Evolutionary conservation across 140 eudicot species (phyloP), one percentile per base, ranked within the genome.

Genomic region (Stevia rebaudiana): DNA sequence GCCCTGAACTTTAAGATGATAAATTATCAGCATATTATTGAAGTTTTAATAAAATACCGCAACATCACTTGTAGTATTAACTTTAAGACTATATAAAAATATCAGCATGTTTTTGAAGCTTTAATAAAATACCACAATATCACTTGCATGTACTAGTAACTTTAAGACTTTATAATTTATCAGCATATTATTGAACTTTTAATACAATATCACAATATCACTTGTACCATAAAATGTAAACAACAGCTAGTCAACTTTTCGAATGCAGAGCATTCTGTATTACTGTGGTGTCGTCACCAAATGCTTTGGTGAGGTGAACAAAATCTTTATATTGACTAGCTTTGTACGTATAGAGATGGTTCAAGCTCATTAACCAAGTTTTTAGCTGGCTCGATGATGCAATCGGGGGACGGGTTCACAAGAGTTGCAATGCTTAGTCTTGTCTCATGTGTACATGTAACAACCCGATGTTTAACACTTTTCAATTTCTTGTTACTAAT

Each of bases 311-410:
- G 52, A 59, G 48, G 1, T 41, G 44, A 44, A 77, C 78, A 58
- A 0, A 77, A 4, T 77, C 78, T 66, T 67, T 66, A 35, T 77
- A 77, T 39, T 43, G 74, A 40, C 30, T 64, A 21, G 82, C 51
- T 72, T 55, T 60, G 57, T 58, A n/a, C n/a, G n/a, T n/a, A 72
- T 12, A 64, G 74, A 0, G 78, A 60, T 10, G 82, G 78, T 41
- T 72, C 77, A 41, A 21, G 23, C 41, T 77, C 82, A 3, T 23
- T 65, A 13, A 77, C 78, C 70, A 78, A 63, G 25, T 9, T 49
- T 17, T 71, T 67, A 19, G 79, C 81, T 1, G 84, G 84, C 40
- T 70, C 81, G 8, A 80, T 67, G 51, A 72, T 19, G 81, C 76
- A 60, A 19, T 80, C 79, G 4, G 65, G 74, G 13, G 73, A 51